Evolutionary conservation across 2,329 filamentous ascomycete genomes (phyloP).

Genomic region (Penicillium olsonii): DNA sequence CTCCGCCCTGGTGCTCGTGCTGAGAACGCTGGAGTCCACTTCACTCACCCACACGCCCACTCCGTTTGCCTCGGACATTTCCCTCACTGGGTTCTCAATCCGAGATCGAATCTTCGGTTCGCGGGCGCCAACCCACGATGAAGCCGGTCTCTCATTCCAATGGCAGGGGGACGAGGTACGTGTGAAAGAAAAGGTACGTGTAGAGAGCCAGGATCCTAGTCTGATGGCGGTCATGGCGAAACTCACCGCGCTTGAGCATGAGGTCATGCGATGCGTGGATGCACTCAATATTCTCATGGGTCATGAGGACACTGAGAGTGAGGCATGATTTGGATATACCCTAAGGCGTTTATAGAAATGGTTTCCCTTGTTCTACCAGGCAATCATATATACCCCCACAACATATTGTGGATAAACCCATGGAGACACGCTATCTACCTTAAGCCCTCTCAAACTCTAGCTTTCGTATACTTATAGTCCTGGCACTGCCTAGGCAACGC

Average conservation of each 20-base stretch:
- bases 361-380: too few relatives aligned
- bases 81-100: slow-evolving; percentile 58
- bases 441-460: too few relatives aligned
- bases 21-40: slow-evolving; percentile 70
- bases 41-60: slow-evolving; percentile 59
- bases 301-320: slow-evolving; percentile 51
- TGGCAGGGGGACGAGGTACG: slow-evolving; percentile 73
- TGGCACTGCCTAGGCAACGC: too few relatives aligned
- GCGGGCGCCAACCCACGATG: slow-evolving; percentile 69
- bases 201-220: slow-evolving; percentile 87
- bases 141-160: slow-evolving; percentile 74
- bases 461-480: too few relatives aligned
- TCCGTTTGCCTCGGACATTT: slow-evolving; percentile 70
- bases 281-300: slow-evolving; percentile 80
- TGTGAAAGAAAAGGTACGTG: slow-evolving; percentile 84
- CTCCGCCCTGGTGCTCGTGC: slow-evolving; percentile 66
- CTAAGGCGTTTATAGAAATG: background rate
- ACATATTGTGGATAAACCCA: too few relatives aligned
- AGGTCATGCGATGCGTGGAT: slow-evolving; percentile 67
- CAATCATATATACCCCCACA: too few relatives aligned
- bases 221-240: slow-evolving; percentile 83
- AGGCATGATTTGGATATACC: slow-evolving; percentile 17
- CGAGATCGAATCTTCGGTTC: slow-evolving; percentile 56
- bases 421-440: too few relatives aligned
- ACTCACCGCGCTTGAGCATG: slow-evolving; percentile 73